Conservation (phyloP, 2,329 filamentous ascomycete genomes). For the Fusarium equiseti region DNA sequence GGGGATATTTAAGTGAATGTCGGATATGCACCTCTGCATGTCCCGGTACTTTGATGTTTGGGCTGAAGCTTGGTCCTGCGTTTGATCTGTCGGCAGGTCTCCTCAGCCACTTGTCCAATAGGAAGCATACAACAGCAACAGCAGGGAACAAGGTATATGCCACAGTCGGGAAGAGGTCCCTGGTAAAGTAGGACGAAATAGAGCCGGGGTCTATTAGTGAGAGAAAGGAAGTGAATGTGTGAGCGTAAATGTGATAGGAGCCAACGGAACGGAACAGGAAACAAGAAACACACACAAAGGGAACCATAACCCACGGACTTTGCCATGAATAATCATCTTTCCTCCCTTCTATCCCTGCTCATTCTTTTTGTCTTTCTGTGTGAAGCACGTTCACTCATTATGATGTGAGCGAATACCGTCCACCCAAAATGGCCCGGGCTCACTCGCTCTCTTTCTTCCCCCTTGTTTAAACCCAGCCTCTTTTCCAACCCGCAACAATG, state of each 20-base stretch:
- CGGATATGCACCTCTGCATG: conserved; percentile 41
- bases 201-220: conserved; percentile 25
- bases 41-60: conserved; percentile 44
- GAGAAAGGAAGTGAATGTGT: conserved; percentile 8
- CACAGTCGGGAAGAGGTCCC: conserved; percentile 9
- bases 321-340: conserved; percentile 40
- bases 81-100: conserved; percentile 40
- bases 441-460: conserved; percentile 4
- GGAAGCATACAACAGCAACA: conserved; percentile 17
- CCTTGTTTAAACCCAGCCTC: conserved; percentile 48
- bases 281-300: conserved; percentile 33
- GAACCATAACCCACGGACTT: conserved; percentile 33
- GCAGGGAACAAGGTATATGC: conserved; percentile 29
- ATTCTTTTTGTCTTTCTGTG: conserved; percentile 26
- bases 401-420: conserved; percentile 29
- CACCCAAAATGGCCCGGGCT: conserved; percentile 35
- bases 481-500: conserved; percentile 53
- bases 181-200: conserved; percentile 22
- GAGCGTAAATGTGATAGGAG: conserved; percentile 14
- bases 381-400: conserved; percentile 24
- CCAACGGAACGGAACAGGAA: conserved; percentile 30
- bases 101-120: conserved; percentile 25
- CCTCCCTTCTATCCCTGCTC: conserved; percentile 29
- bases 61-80: conserved; percentile 44
- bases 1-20: conserved; percentile 12